Base-by-base conservation (phyloP, 768 basidiomycete species). In the Fistulinella prunicolor region DNA sequence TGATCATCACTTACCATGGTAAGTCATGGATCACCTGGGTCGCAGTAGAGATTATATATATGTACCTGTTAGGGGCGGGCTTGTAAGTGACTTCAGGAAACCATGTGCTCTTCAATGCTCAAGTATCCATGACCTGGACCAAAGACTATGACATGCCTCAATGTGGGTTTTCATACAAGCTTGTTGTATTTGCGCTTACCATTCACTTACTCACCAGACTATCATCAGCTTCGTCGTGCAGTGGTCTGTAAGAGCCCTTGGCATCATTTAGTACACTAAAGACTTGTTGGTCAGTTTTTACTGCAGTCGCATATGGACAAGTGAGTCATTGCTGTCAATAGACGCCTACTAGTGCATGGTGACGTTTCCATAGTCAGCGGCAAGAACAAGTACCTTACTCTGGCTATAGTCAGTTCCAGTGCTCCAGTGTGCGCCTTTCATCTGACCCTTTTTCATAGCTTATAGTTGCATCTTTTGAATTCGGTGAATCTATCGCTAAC, bases 251-350 rank as follows among this genome's bases (percentile, higher is more conserved):
- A 29, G 3, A 16, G 8, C 20, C 10, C 6, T 23, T n/a, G 9
- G 14, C 20, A 9, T 19, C 32, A 29, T 43, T 14, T 19, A 2
- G 9, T 9, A 9, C 16, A 12, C 47, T 40, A 43, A 17, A 17
- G 1, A 32, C 13, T 21, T 6, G 8, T 14, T 24, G 8, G 37
- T 32, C 19, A 55, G 54, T 35, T 55, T 55, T 24, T 55, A 55
- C 21, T 51, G 43, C 32, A 20, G 6, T 37, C 54, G 54, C 13
- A 47, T 54, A 40, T 54, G 53, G 53, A 51, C 21, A 37, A 54
- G 53, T 54, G 14, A 37, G 53, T 34, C 13, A 8, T 41, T 14
- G 16, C 6, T 35, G 5, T 23, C 8, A 16, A 44, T 9, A 19
- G 14, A 16, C 1, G 10, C 29, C 1, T 28, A 9, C 1, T 28